Evolutionary conservation across 768 basidiomycete species (phyloP).

Genomic region (Russula griseocarnosa): DNA sequence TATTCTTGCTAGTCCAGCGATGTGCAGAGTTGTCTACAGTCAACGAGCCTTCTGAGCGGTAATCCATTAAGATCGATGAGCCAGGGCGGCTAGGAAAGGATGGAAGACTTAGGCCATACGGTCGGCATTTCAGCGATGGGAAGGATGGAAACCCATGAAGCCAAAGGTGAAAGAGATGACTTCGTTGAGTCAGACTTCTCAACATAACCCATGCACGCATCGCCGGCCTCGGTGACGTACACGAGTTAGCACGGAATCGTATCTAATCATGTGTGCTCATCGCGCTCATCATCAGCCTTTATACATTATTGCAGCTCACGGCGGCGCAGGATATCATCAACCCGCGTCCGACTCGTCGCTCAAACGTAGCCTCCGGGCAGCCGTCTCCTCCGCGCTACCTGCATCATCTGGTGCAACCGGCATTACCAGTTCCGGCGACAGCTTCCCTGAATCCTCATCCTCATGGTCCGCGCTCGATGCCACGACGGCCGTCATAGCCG

Average conservation of each 20-base stretch:
- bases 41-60: too few relatives aligned
- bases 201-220: too few relatives aligned
- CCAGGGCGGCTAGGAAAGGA: too few relatives aligned
- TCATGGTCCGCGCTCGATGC: conserved; percentile 9
- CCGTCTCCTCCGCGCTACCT: conserved; percentile 47
- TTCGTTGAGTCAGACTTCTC: too few relatives aligned
- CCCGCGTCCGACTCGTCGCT: conserved; percentile 38
- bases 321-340: conserved; percentile 70
- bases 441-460: conserved; percentile 1
- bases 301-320: conserved; percentile 58
- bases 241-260: not conserved
- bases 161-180: too few relatives aligned
- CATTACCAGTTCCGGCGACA: not conserved
- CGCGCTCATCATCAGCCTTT: not conserved
- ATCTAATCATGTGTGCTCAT: conserved; percentile 11
- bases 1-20: too few relatives aligned
- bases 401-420: not conserved
- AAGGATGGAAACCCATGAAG: too few relatives aligned
- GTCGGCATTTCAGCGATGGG: too few relatives aligned
- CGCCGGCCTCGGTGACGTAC: too few relatives aligned
- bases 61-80: too few relatives aligned
- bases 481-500: not conserved
- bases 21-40: too few relatives aligned
- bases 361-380: conserved; percentile 48
- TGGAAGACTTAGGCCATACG: too few relatives aligned